Conservation (phyloP, 768 basidiomycete genomes). For the Sutorius australiensis region DNA sequence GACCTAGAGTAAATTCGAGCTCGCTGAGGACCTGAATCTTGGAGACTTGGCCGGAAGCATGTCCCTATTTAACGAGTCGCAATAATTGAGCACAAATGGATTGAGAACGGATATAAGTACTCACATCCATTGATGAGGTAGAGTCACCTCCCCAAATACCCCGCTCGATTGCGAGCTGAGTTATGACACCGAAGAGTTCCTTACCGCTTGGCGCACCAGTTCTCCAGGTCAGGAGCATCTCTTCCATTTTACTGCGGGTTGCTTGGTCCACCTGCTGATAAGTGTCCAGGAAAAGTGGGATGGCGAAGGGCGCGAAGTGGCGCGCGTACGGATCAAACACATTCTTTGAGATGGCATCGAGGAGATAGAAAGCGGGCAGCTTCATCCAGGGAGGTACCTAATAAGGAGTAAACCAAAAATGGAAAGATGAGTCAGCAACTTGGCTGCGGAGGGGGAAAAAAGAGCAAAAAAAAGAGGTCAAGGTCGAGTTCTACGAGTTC, state of each 20-base stretch:
- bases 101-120: slow-evolving; percentile 18
- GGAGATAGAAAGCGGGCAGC: slow-evolving; percentile 88
- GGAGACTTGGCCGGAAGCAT: slow-evolving; percentile 50
- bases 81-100: background rate
- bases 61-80: slow-evolving; percentile 26
- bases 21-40: slow-evolving; percentile 80
- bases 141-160: slow-evolving; percentile 71
- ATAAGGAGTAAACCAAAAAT: slow-evolving; percentile 24
- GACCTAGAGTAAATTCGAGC: slow-evolving; percentile 74
- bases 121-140: slow-evolving; percentile 36
- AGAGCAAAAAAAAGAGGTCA: slow-evolving; percentile 31
- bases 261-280: slow-evolving; percentile 81
- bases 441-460: slow-evolving; percentile 15
- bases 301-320: slow-evolving; percentile 78
- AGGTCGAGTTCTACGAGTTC: slow-evolving; percentile 28
- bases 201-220: slow-evolving; percentile 75
- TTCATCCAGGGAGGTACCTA: slow-evolving; percentile 90
- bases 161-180: slow-evolving; percentile 81
- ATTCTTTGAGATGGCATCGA: slow-evolving; percentile 98
- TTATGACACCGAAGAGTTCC: slow-evolving; percentile 79
- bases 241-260: slow-evolving; percentile 94
- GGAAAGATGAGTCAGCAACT: slow-evolving; percentile 64
- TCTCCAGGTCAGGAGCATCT: slow-evolving; percentile 95
- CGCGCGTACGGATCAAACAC: slow-evolving; percentile 89
- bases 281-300: slow-evolving; percentile 80